Percentiles rank a stretch among this genome's conserved stretches.
phyloP scores from a whole-genome alignment of 306 rosid species.

The Notholithocarpus densiflorus region DNA sequence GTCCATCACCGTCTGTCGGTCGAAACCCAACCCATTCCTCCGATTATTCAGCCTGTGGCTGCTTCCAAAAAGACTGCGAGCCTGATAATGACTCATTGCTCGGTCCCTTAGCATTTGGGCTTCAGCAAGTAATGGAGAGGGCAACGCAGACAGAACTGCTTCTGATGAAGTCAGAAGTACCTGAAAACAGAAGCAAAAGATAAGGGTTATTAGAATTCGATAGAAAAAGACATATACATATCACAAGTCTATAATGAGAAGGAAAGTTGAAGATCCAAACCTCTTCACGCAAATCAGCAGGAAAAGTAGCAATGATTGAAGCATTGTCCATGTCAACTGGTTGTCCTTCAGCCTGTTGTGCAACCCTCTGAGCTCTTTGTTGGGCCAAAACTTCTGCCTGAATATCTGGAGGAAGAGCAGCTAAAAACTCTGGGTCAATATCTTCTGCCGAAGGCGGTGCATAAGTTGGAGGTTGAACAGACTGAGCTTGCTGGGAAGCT shows the following conservation, averaged over 20 bases:
- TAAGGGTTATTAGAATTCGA: conserved; percentile 17
- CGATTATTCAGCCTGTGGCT: conserved; percentile 74
- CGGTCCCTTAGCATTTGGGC: conserved; percentile 96
- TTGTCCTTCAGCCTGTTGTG: conserved; percentile 95
- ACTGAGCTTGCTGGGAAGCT: conserved; percentile 97
- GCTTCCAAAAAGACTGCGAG: conserved; percentile 80
- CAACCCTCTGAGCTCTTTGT: conserved; percentile 91
- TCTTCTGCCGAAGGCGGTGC: conserved; percentile 89
- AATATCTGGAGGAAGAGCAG: conserved; percentile 98
- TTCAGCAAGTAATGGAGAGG: conserved; percentile 91
- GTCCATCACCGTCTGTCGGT: conserved; percentile 80
- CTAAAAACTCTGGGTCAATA: conserved; percentile 98
- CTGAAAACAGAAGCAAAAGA: conserved; percentile 39
- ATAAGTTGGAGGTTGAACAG: conserved; percentile 80
- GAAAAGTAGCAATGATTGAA: conserved; percentile 95
- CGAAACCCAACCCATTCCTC: conserved; percentile 93
- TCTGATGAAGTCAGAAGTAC: conserved; percentile 96
- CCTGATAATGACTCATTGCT: conserved; percentile 98
- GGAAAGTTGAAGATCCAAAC: conserved; percentile 41
- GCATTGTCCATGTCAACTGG: conserved; percentile 99
- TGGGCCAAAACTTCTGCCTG: conserved; percentile 98
- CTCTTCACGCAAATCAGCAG: conserved; percentile 99
- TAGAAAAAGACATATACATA: conserved; percentile 14
- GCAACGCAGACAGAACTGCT: conserved; percentile 92
- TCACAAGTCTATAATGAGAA: conserved; percentile 9